Evolutionary conservation across 495 filamentous ascomycete species (phyloP).

Genomic region (Hypoxylon fuscum): DNA sequence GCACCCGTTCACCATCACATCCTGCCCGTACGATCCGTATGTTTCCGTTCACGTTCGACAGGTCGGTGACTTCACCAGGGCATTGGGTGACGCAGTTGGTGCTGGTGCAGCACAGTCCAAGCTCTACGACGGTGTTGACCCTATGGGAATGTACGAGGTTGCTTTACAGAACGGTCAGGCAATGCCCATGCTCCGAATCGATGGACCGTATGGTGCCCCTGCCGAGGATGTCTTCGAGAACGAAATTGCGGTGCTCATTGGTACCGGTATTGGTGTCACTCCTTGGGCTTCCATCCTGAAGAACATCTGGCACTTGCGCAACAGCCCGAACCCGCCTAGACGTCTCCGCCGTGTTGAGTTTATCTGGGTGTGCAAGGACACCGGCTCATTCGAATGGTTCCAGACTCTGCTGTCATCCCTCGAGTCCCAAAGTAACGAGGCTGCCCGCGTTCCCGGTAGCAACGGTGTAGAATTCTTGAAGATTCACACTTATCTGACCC

Average conservation of each 20-base stretch:
- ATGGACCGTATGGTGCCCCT: constrained; percentile 96
- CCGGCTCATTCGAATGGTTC: constrained; percentile 97
- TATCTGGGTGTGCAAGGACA: constrained; percentile 99
- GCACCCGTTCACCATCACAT: constrained; percentile 99
- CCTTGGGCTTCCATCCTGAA: constrained; percentile 98
- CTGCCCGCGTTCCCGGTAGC: constrained; percentile 68
- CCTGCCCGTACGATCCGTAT: constrained; percentile 94
- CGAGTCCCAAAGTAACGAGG: constrained; percentile 81
- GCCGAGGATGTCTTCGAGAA: constrained; percentile 98
- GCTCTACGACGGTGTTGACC: constrained; percentile 89
- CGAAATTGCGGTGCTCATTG: constrained; percentile 96
- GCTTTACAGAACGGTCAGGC: constrained; percentile 91
- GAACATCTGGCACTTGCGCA: constrained; percentile 96
- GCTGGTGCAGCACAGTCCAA: constrained; percentile 84
- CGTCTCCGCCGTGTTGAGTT: constrained; percentile 96
- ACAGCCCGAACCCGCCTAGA: constrained; percentile 82
- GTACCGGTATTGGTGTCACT: constrained; percentile 97
- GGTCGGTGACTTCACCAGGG: constrained; percentile 93
- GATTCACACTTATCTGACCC: constrained; percentile 98
- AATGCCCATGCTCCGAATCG: constrained; percentile 89
- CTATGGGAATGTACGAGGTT: constrained; percentile 97
- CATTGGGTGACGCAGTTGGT: constrained; percentile 89
- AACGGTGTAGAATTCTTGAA: constrained; percentile 86
- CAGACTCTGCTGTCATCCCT: constrained; percentile 90
- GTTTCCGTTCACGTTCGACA: constrained; percentile 94